Percentiles rank a stretch among this genome's conserved stretches.
Evolutionary conservation across 805 yeast species (phyloP).

Genomic region (Starmerella ratchasimensis): DNA sequence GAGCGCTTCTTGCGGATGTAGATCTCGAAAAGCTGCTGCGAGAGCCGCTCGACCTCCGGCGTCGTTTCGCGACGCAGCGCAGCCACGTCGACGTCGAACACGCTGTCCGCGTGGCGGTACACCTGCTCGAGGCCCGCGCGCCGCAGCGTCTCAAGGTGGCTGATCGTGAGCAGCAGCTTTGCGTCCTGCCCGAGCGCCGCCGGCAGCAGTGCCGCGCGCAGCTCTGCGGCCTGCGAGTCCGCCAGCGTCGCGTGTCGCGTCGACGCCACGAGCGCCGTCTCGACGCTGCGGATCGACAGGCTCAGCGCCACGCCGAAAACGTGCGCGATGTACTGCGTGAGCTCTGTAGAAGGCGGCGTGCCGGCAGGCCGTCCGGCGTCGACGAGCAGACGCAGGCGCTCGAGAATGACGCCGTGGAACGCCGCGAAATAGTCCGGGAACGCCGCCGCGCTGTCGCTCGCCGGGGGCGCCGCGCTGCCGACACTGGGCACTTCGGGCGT

Average conservation of each 20-base stretch:
- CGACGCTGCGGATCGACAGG: slow-evolving; percentile 12
- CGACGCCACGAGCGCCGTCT: slow-evolving; percentile 11
- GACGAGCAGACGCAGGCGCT: slow-evolving; percentile 11
- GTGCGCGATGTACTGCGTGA: slow-evolving; percentile 1
- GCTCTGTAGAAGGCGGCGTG: slow-evolving; percentile 4
- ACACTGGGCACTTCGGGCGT: too few species aligned
- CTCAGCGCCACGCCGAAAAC: slow-evolving; percentile 15
- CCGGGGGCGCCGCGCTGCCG: too few species aligned
- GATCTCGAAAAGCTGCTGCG: slow-evolving; percentile 35
- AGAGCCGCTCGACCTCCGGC: slow-evolving; percentile 39
- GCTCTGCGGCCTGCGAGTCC: slow-evolving; percentile 2
- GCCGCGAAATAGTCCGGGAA: slow-evolving; percentile 29
- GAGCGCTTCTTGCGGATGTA: slow-evolving; percentile 38
- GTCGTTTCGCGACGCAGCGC: slow-evolving; percentile 4
- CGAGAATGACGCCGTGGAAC: slow-evolving; percentile 27
- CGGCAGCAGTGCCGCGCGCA: slow-evolving; percentile 27
- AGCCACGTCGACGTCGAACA: slow-evolving; percentile 3
- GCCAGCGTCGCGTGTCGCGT: slow-evolving; percentile 19
- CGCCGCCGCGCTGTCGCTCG: background rate
- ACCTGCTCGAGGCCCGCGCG: slow-evolving; percentile 35
- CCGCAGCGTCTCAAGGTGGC: slow-evolving; percentile 39
- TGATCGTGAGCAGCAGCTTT: slow-evolving; percentile 38
- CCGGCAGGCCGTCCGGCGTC: slow-evolving; percentile 13
- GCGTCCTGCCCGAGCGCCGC: slow-evolving; percentile 36
- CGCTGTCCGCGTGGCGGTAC: slow-evolving; percentile 10